Base-by-base conservation (phyloP, 2,329 filamentous ascomycete genomes). In the Nemania bipapillata region DNA sequence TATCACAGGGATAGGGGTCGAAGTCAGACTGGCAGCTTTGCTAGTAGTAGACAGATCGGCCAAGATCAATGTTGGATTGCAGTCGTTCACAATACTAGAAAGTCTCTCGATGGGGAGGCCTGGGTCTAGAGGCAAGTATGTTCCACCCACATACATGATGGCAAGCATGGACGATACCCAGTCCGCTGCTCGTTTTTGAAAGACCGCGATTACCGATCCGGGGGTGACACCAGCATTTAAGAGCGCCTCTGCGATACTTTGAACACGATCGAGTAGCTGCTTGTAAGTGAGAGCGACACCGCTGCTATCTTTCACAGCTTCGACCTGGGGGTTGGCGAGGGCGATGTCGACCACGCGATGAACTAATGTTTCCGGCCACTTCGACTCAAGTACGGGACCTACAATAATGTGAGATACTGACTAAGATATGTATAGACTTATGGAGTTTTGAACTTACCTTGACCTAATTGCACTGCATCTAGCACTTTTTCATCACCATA, bases 71-170 rank as follows among this genome's bases (percentile, higher is more conserved):
- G 47, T 40, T 12, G 56, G 63, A 15, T 50, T 50, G 30, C 57
- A 22, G 12, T 61, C 63, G 8, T 56, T 28, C 1, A 61, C 5
- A 35, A 66, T 66, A 2, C 30, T 5, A 2, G n/a, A 8, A 4
- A 66, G 24, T 12, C 63, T 56, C 6, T 15, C 49, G 11, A 35
- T 32, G 40, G 37, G 2, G 26, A 37, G 15, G 30, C 57, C 7
- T 75, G 53, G 8, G 61, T 86, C 85, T 0, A 86, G 73, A 1
- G 82, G 81, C 7, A 83, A 74, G 32, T 82, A 82, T 1, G 77
- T 71, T 4, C 74, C 78, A 1, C 83, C 83, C 7, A 81, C 57
- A 0, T 77, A 75, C 57, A 79, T 70, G 49, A 85, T 81, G 11
- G 81, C 84, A 1, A 85, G 76, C 35, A 85, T 63, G 0, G 79